Conservation (phyloP, 2,329 filamentous ascomycete genomes). For the Atkinsonella hypoxylon region DNA sequence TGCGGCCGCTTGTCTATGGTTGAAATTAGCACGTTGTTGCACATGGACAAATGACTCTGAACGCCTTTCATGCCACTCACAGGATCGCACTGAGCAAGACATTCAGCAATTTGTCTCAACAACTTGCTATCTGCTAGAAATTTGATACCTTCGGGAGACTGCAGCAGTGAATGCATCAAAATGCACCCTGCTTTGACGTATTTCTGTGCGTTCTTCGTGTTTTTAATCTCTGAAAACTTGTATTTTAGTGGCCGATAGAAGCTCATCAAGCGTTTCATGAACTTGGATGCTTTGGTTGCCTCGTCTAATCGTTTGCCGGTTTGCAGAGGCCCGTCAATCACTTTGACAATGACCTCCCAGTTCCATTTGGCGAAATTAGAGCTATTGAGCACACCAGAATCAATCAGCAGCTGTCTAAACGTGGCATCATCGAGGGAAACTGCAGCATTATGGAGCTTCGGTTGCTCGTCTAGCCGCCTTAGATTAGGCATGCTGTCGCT, state of each 20-base stretch:
- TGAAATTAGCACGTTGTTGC: slow-evolving; percentile 7
- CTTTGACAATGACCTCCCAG: slow-evolving; percentile 82
- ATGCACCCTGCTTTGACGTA: slow-evolving; percentile 86
- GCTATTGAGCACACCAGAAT: slow-evolving; percentile 77
- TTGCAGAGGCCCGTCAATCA: slow-evolving; percentile 85
- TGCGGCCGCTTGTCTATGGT: slow-evolving; percentile 53
- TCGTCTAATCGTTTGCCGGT: slow-evolving; percentile 89
- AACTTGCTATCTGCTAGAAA: slow-evolving; percentile 89
- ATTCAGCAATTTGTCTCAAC: slow-evolving; percentile 87
- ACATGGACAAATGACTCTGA: background rate
- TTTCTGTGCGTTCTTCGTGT: slow-evolving; percentile 84
- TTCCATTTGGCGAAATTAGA: slow-evolving; percentile 95
- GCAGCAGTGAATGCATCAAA: slow-evolving; percentile 73
- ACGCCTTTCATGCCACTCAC: slow-evolving; percentile 31
- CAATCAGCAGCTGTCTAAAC: slow-evolving; percentile 53
- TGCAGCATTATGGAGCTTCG: slow-evolving; percentile 32
- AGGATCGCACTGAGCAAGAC: slow-evolving; percentile 85
- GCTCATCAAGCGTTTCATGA: slow-evolving; percentile 85
- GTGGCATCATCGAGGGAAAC: slow-evolving; percentile 45
- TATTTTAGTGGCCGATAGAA: slow-evolving; percentile 97
- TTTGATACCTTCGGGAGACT: slow-evolving; percentile 71
- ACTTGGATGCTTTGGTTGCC: slow-evolving; percentile 88
- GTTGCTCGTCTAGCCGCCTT: slow-evolving; percentile 42
- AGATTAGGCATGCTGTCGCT: slow-evolving; percentile 35
- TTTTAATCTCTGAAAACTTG: slow-evolving; percentile 80